phyloP scores from a whole-genome alignment of 1,139 yeast species.

The Protomyces inouyei region DNA sequence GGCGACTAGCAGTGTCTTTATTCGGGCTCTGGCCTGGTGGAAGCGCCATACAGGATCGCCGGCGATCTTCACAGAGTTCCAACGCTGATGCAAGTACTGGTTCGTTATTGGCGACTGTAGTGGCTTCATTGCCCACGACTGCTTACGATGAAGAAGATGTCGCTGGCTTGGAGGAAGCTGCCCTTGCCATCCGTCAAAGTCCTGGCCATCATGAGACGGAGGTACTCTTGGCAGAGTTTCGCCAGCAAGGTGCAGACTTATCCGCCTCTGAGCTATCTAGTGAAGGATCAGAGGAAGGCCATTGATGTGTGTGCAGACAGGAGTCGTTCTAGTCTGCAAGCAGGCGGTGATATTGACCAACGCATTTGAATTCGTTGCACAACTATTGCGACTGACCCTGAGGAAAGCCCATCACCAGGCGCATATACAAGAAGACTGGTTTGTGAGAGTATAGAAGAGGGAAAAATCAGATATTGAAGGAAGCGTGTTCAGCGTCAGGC shows the following conservation, averaged over 20 bases:
- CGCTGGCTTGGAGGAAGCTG: background rate
- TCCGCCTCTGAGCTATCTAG: background rate
- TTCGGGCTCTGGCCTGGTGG: slow-evolving; percentile 5
- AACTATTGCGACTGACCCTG: too few relatives aligned
- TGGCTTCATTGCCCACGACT: slow-evolving; percentile 4
- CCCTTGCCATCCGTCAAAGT: background rate
- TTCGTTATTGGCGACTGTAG: background rate
- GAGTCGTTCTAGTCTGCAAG: too few relatives aligned
- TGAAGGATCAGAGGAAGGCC: background rate
- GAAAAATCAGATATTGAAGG: too few relatives aligned
- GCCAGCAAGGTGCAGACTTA: slow-evolving; percentile 6
- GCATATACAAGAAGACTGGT: too few relatives aligned
- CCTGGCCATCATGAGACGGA: background rate
- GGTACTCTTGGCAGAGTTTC: background rate
- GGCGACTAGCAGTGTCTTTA: slow-evolving; percentile 1
- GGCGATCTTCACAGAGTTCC: background rate
- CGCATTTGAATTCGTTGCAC: too few relatives aligned
- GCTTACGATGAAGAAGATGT: slow-evolving; percentile 2
- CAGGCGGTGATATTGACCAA: too few relatives aligned
- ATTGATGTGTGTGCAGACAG: too few relatives aligned
- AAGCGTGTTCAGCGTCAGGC: too few relatives aligned
- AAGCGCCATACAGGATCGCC: background rate
- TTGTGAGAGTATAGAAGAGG: too few relatives aligned
- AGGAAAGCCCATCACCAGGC: too few relatives aligned
- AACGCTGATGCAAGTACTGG: background rate